Base-by-base conservation (phyloP, 1,139 yeast species). In the Nakaseomyces sp. region DNA sequence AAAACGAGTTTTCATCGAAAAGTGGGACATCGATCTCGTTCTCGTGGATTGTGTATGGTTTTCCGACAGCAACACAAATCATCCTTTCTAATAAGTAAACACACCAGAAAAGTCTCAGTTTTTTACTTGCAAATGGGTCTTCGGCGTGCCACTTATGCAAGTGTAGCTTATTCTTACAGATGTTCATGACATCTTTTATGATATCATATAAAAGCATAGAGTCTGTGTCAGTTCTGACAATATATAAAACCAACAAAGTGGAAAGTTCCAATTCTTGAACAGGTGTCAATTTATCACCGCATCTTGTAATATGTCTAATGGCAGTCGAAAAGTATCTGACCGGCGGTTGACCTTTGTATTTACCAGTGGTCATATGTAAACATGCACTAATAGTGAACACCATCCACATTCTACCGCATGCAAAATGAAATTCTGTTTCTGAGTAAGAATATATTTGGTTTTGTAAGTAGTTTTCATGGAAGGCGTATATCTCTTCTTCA, bases 51-150 rank as follows among this genome's bases (percentile, higher is more conserved):
- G 70, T 61, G 50, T 72, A 74, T 2, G 75, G 74, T 52, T 73
- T 72, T 12, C 80, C 77, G 15, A 77, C 75, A 2, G 81, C 74
- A 24, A 76, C 70, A 28, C 77, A 71, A 41, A 76, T 73, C 61
- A 77, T 68, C 50, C 81, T 69, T 52, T 77, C 83, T 33, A 76
- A 52, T 18, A 73, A 53, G 53, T 76, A 77, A 13, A 73, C 71
- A 50, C 78, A 74, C 83, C 83, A 77, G 62, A 78, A 77, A 15
- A 74, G 60, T 48, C 81, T 67, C 58, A 74, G 60, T 49, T 68
- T 68, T 39, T 67, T 61, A 48, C 69, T 69, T 33, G 54, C 57
- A 37, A 47, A 47, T 6, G 53, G 50, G 41, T 60, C 60, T 45
- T 72, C 67, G 0, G 71, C 55, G 36, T 55, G 58, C 46, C 67